Evolutionary conservation across 2,329 filamentous ascomycete genomes (phyloP).

Genomic region (Clonostachys byssicola): DNA sequence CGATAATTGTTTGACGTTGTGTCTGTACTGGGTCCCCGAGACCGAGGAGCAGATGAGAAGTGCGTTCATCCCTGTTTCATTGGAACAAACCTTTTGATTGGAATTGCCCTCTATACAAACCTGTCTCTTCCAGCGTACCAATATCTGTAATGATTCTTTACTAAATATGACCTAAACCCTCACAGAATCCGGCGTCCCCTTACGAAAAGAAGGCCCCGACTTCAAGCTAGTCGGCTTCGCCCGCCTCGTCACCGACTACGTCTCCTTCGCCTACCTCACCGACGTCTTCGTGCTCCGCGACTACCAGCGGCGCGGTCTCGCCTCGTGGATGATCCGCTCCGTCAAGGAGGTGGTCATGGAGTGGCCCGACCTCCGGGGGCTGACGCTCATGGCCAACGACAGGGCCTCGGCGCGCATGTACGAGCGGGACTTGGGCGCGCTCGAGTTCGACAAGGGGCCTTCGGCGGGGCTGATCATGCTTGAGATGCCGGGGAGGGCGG

Average conservation of each 20-base stretch:
- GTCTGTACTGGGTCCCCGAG: constrained; percentile 44
- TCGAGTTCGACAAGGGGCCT: constrained; percentile 35
- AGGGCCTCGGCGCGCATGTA: constrained; percentile 37
- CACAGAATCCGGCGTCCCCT: constrained; percentile 23
- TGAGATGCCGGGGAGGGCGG: constrained; percentile 30
- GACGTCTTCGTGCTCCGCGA: constrained; percentile 62
- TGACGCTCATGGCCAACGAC: constrained; percentile 49
- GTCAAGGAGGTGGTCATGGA: constrained; percentile 50
- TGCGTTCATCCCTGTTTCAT: constrained; percentile 17
- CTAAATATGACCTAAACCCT: neutral
- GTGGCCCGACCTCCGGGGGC: constrained; percentile 56
- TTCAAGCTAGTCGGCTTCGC: constrained; percentile 33
- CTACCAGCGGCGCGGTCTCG: constrained; percentile 59
- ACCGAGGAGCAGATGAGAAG: constrained; percentile 31
- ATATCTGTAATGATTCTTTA: neutral
- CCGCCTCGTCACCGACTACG: constrained; percentile 64
- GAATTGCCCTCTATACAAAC: neutral
- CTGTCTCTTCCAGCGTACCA: neutral
- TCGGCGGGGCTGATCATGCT: constrained; percentile 32
- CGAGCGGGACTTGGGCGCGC: constrained; percentile 37
- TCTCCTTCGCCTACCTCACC: constrained; percentile 63
- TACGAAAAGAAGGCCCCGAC: constrained; percentile 18
- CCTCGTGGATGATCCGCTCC: constrained; percentile 59
- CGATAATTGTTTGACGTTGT: constrained; percentile 55
- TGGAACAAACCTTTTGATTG: constrained; percentile 12